Base-by-base conservation (phyloP, 768 basidiomycete species). In the Xerocomellus chrysenteron region DNA sequence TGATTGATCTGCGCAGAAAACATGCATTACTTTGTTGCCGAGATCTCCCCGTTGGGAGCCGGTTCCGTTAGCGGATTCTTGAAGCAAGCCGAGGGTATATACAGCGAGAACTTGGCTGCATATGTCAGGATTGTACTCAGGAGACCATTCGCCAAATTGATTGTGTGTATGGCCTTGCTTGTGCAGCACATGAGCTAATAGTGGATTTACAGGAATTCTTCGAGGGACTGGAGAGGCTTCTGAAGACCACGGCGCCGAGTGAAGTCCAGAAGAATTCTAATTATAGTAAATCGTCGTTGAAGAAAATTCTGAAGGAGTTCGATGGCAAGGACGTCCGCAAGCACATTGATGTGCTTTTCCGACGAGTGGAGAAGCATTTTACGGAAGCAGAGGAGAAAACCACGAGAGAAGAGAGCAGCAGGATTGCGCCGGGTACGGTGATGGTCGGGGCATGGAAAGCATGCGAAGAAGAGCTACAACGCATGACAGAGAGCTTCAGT, bases 361-460 rank as follows among this genome's bases (percentile, higher is more conserved):
- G 92, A 68, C 85, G 96, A 11, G 92, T 98, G 30, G 92, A 96
- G 73, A 98, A 98, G 72, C 96, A 98, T 68, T 98, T 97, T 66
- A 87, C 87, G 7, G 92, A 94, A 64, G 84, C 83, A 1, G 85
- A 87, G 11, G 88, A 87, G 59, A 87, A 84, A 60, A 67, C 81
- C 4, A 81, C 81, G 19, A 78, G 75, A 4, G 84, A 87, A 56
- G 75, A 77, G 32, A 73, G 68, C 19, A 83, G 85, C 53, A 76
- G 75, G 58, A 82, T 84, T 55, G 73, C 80, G 3, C 75, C 83
- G 28, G 83, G 83, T 4, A 86, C 82, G 33, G 85, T 92, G 40
- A 75, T 95, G 74, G 82, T 84, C 26, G 87, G 85, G 5, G 94
- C 96, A 3, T 97, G 94, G 94, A 90, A 84, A 66, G 87, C 92